Conservation (phyloP, 257 asterid genomes). For the Nicotiana tabacum region DNA sequence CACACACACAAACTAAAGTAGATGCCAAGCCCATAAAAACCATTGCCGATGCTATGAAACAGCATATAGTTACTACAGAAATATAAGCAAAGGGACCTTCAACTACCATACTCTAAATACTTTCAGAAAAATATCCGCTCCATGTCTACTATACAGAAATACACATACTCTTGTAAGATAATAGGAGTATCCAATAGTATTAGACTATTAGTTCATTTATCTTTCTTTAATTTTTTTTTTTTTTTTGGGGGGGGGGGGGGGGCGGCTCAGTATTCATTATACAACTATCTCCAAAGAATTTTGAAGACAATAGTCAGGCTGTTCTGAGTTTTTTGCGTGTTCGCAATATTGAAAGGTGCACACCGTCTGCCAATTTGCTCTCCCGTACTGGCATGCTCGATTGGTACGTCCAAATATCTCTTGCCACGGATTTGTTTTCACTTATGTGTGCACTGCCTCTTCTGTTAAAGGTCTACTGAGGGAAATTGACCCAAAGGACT, state of each 20-base stretch:
- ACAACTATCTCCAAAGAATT: neutral
- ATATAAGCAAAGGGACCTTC: neutral
- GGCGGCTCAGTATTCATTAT: neutral
- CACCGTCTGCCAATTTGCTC: neutral
- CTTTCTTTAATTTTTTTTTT: neutral
- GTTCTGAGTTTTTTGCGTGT: neutral
- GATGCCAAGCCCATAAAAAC: neutral
- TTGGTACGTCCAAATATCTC: neutral
- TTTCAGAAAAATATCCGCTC: neutral
- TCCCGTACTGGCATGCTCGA: neutral
- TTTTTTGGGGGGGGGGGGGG: too few relatives aligned
- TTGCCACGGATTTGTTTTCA: neutral
- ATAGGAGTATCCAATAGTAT: neutral
- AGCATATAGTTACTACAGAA: neutral
- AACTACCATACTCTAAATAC: neutral
- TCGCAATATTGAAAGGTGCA: neutral
- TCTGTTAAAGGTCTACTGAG: neutral
- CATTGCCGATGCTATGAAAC: neutral
- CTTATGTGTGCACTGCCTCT: neutral
- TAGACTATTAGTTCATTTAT: neutral
- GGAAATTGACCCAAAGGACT: neutral
- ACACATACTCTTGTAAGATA: neutral
- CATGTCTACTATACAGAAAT: neutral
- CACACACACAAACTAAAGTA: neutral
- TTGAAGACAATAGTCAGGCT: neutral